Evolutionary conservation across 2,329 filamentous ascomycete species (phyloP).

Genomic region (Diaporthe destruens): DNA sequence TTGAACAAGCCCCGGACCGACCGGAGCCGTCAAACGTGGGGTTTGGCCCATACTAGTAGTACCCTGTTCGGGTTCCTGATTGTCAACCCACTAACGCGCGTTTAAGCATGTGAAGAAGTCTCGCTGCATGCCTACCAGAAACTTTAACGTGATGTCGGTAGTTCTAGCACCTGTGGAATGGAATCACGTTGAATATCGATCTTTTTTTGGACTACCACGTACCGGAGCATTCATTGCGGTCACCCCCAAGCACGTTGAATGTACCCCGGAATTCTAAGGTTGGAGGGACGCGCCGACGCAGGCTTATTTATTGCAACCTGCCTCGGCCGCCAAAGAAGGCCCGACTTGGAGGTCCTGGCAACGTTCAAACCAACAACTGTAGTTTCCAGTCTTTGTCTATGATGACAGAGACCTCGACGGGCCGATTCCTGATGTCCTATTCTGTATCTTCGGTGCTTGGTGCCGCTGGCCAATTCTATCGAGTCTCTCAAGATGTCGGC

Average conservation of each 20-base stretch:
- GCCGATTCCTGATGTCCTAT: slow-evolving; percentile 22
- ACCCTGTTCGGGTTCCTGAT: slow-evolving; percentile 8
- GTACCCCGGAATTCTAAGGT: neutral
- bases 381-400: neutral
- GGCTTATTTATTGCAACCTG: neutral
- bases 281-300: neutral
- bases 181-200: neutral
- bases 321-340: slow-evolving; percentile 24
- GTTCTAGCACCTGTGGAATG: neutral
- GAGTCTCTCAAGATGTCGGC: neutral
- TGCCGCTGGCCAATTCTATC: slow-evolving; percentile 5
- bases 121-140: neutral
- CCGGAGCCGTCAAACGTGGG: slow-evolving; percentile 18
- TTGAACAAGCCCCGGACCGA: neutral
- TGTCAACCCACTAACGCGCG: slow-evolving; percentile 1
- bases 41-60: neutral
- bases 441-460: slow-evolving; percentile 5
- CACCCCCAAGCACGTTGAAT: too few relatives aligned
- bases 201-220: neutral
- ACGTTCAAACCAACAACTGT: neutral
- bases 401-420: slow-evolving; percentile 5
- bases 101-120: neutral
- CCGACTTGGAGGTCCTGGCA: neutral
- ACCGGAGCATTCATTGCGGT: neutral
- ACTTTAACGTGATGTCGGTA: neutral